Percentiles rank a stretch among this genome's conserved stretches.
phyloP scores from a whole-genome alignment of 164 flowering plant species.

The Amborella trichopoda region DNA sequence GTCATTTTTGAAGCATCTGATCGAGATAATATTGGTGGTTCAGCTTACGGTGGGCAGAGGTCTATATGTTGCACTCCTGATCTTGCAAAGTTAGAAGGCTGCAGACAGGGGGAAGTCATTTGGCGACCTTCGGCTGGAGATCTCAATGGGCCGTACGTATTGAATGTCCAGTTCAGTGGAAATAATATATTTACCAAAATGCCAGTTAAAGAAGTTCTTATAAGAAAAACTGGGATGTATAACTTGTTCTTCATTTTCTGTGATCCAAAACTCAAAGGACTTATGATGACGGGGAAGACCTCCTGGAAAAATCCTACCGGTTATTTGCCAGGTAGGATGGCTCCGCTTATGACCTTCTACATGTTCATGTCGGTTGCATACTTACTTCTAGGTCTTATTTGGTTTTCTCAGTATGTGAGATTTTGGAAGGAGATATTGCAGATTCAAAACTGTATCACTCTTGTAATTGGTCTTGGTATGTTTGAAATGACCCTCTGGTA shows the following conservation, averaged over 20 bases:
- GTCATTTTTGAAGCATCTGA: slow-evolving; percentile 87
- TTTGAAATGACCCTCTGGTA: slow-evolving; percentile 91
- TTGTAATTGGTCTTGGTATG: slow-evolving; percentile 70
- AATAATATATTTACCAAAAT: slow-evolving; percentile 28
- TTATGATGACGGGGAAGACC: slow-evolving; percentile 69
- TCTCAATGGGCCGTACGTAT: slow-evolving; percentile 54
- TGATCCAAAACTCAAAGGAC: slow-evolving; percentile 75
- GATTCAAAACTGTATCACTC: slow-evolving; percentile 76
- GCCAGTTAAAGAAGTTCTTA: slow-evolving; percentile 29
- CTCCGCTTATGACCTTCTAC: slow-evolving; percentile 74
- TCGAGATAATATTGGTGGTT: slow-evolving; percentile 90
- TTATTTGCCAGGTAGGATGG: slow-evolving; percentile 92
- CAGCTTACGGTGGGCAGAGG: slow-evolving; percentile 92
- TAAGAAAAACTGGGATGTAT: slow-evolving; percentile 87
- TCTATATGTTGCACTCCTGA: slow-evolving; percentile 92
- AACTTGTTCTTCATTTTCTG: slow-evolving; percentile 82
- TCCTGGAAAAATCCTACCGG: slow-evolving; percentile 90
- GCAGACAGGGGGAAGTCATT: slow-evolving; percentile 89
- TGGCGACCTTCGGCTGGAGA: slow-evolving; percentile 59
- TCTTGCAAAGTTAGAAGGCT: slow-evolving; percentile 90
- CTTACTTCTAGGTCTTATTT: slow-evolving; percentile 41
- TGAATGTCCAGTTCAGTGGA: slow-evolving; percentile 49
- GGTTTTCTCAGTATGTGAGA: slow-evolving; percentile 73
- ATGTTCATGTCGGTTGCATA: slow-evolving; percentile 64
- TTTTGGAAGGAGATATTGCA: slow-evolving; percentile 73